Conservation (phyloP, 2,329 filamentous ascomycete species). For the Trichophyton mentagrophytes region DNA sequence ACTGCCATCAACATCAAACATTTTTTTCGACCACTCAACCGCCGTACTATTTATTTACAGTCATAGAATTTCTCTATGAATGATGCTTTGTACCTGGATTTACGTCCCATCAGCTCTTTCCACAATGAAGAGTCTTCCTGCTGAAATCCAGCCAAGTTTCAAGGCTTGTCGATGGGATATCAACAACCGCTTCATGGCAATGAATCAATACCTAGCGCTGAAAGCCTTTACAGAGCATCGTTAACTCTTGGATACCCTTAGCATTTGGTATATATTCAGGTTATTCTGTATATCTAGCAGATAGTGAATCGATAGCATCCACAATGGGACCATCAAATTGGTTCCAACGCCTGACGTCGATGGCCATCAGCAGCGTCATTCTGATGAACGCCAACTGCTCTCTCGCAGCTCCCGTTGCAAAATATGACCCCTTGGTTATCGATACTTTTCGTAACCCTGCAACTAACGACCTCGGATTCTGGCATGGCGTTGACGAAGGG, state of each 20-base stretch:
- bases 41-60: no score
- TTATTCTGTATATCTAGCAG: no score
- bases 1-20: background rate
- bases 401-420: background rate
- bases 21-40: no score
- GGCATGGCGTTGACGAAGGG: conserved; percentile 53
- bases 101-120: background rate
- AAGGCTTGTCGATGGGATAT: background rate
- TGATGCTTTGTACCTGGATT: background rate
- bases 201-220: background rate
- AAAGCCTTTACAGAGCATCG: background rate
- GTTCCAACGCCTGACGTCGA: background rate
- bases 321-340: background rate
- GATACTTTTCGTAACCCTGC: conserved; percentile 45
- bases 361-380: background rate
- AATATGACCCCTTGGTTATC: conserved; percentile 33
- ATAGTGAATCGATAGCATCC: no score
- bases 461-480: conserved; percentile 49
- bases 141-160: background rate
- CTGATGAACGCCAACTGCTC: background rate
- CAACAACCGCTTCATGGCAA: background rate
- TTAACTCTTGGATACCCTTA: background rate
- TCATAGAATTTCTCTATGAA: no score
- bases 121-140: background rate
- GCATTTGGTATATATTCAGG: background rate